Conservation (phyloP, 805 yeast species). For the Grigorovia transvaalensis region DNA sequence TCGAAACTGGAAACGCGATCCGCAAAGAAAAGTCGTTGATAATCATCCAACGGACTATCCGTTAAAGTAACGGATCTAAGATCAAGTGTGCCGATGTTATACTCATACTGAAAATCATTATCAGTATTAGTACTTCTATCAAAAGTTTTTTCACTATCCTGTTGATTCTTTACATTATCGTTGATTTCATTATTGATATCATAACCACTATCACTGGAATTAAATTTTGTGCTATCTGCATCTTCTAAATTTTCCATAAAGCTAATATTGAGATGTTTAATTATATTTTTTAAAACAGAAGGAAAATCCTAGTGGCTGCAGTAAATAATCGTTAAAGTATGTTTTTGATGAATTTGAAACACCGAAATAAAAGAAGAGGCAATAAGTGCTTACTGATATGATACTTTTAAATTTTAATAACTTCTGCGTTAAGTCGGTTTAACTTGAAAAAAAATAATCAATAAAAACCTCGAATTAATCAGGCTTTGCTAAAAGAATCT, state of each 20-base stretch:
- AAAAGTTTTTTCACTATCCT: background rate
- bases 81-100: background rate
- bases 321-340: background rate
- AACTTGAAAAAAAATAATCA: too few species aligned
- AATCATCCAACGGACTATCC: background rate
- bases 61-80: background rate
- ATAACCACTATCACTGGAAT: background rate
- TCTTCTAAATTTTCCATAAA: background rate
- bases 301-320: background rate
- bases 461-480: too few species aligned
- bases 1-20: background rate
- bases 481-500: too few species aligned
- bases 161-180: background rate
- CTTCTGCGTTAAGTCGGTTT: background rate
- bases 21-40: background rate
- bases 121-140: too few species aligned
- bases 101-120: too few species aligned
- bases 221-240: background rate
- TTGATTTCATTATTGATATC: background rate
- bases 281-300: too few species aligned
- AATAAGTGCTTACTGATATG: background rate
- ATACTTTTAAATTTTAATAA: background rate
- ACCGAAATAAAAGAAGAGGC: background rate
- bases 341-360: background rate
- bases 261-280: background rate